Evolutionary conservation across 2,329 filamentous ascomycete species (phyloP), one percentile per base, ranked within the genome.

Genomic region (Ophiostoma tasmaniense): DNA sequence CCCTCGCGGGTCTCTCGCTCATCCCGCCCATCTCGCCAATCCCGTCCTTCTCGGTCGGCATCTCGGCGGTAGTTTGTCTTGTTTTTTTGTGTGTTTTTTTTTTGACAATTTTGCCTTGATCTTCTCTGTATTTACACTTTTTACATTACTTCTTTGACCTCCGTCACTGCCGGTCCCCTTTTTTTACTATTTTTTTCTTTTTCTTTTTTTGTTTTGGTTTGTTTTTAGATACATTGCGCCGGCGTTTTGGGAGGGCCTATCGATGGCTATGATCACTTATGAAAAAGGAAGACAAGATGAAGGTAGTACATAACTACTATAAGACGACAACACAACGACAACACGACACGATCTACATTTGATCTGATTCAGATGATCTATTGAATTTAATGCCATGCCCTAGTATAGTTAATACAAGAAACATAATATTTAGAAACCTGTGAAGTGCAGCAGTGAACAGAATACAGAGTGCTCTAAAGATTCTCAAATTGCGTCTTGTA

Each of bases 1-100:
- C 74, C 73, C 17, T 75, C 75, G 3, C 75, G 75, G 20, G 71
- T 76, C 17, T 76, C 76, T 10, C 73, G 73, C 5, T 42, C 64
- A 2, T 72, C 72, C 0, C 71, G 72, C 42, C 71, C 71, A 3
- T 71, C 72, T 2, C 67, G 70, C 30, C 61, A 55, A 61, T 67
- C 69, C 10, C 68, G 64, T 2, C 42, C 25, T 61, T 62, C 64
- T n/a, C 69, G 69, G 4, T 45, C 55, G 14, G 33, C 69, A 17
- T 71, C 62, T 50, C 64, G 55, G 52, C 35, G n/a, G 35, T 70
- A 68, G 66, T 37, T 10, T 6, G 17, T 20, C 17, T 45, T 59
- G 17, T 14, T 64, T 61, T 35, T 37, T 10, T 6, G 17, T 20
- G 5, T 45, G 50, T 17, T 14, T 64, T 61, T 35, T 68, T 68